These are phyloP conservation scores for Paecilomyces variotii DNA, from an alignment of 2,329 filamentous ascomycete genomes.

Conservation along the genomic window DNA sequence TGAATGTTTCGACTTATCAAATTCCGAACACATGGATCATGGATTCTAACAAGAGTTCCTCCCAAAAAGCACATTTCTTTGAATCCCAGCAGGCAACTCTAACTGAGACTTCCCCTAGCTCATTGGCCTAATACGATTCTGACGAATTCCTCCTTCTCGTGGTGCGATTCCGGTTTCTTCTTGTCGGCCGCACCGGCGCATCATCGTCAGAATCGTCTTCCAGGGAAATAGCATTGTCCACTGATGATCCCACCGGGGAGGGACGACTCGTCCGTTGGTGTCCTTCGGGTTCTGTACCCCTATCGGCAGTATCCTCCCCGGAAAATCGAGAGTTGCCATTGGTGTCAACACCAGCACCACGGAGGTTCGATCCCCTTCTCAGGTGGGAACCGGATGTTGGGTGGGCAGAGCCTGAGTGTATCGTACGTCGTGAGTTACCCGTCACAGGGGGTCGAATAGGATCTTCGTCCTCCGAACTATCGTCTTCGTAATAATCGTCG, in stretches of 20 bases:
- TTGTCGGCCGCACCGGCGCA: conserved; percentile 13
- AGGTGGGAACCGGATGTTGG: neutral
- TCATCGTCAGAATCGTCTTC: conserved; percentile 24
- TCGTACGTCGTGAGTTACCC: conserved; percentile 4
- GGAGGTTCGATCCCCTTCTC: neutral
- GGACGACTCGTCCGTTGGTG: neutral
- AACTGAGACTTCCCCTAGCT: neutral
- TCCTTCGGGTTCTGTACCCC: neutral
- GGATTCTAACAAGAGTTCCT: neutral
- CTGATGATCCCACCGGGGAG: conserved; percentile 11
- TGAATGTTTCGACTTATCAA: neutral
- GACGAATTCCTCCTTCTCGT: neutral
- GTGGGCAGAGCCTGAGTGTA: neutral
- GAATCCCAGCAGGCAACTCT: neutral
- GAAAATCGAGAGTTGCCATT: conserved; percentile 1
- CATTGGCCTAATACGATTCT: neutral
- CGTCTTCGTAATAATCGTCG: conserved; percentile 5
- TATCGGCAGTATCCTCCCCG: conserved; percentile 6
- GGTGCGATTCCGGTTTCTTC: conserved; percentile 12
- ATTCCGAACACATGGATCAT: neutral
- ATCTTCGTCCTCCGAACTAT: conserved; percentile 9
- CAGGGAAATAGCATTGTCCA: conserved; percentile 15
- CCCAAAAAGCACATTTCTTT: neutral
- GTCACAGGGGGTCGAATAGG: conserved; percentile 4
- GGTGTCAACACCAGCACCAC: neutral